These are phyloP conservation scores for Suillus luteus DNA, from an alignment of 768 basidiomycete species.

Conservation along the genomic window DNA sequence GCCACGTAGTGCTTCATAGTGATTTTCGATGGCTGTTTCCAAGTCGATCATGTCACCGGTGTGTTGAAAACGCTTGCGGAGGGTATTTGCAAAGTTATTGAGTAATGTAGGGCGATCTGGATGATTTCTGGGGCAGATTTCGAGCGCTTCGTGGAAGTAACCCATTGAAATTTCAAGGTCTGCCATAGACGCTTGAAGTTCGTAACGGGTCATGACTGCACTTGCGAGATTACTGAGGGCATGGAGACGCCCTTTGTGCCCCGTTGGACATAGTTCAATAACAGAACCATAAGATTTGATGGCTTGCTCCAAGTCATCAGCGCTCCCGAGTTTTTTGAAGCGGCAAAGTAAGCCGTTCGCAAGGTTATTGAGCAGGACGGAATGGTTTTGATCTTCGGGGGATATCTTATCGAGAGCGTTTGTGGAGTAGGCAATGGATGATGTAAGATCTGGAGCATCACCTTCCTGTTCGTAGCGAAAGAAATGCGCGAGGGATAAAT, in stretches of 20 bases:
- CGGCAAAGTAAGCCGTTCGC: conserved; percentile 5
- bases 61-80: conserved; percentile 21
- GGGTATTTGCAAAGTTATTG: conserved; percentile 18
- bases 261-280: background rate
- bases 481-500: conserved; percentile 4
- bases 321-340: conserved; percentile 15
- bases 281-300: conserved; percentile 20
- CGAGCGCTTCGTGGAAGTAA: conserved; percentile 15
- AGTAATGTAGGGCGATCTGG: conserved; percentile 8
- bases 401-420: conserved; percentile 23
- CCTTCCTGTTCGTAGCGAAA: conserved; percentile 29
- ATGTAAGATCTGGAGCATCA: conserved; percentile 29
- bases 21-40: conserved; percentile 25
- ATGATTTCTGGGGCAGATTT: conserved; percentile 12
- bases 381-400: conserved; percentile 18
- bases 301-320: conserved; percentile 16
- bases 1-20: conserved; percentile 10
- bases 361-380: background rate
- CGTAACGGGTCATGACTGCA: conserved; percentile 33
- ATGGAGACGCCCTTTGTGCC: background rate
- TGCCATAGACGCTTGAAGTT: conserved; percentile 18
- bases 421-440: conserved; percentile 28
- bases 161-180: conserved; percentile 23
- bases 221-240: conserved; percentile 29
- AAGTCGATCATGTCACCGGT: conserved; percentile 25